Evolutionary conservation across 805 yeast species (phyloP).

Genomic region (Wickerhamiella kazuoi): DNA sequence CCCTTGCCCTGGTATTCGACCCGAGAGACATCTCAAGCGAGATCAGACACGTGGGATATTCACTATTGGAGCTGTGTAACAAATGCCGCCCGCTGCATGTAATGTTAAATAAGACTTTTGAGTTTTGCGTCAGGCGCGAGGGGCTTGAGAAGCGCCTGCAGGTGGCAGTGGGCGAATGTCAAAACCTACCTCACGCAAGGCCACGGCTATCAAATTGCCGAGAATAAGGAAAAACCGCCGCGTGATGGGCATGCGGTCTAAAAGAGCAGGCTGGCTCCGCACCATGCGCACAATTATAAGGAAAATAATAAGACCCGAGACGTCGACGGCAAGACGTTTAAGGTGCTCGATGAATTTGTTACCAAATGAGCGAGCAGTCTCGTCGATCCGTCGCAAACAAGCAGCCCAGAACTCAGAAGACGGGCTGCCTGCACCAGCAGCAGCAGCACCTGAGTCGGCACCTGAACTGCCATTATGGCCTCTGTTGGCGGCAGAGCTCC

Average conservation of each 20-base stretch:
- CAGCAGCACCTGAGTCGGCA: background rate
- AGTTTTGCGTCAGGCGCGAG: no score
- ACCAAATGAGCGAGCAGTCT: background rate
- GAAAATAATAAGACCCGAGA: slow-evolving; percentile 6
- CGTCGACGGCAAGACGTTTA: slow-evolving; percentile 9
- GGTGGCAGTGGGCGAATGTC: slow-evolving; percentile 6
- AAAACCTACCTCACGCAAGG: slow-evolving; percentile 13
- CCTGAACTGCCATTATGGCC: background rate
- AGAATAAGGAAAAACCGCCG: slow-evolving; percentile 5
- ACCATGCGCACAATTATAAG: slow-evolving; percentile 9
- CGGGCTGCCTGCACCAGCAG: background rate
- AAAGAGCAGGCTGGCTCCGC: slow-evolving; percentile 7
- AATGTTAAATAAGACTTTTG: no score
- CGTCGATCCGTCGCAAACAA: background rate
- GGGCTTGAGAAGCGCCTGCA: no score
- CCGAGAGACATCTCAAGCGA: no score
- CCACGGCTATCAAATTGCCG: slow-evolving; percentile 11
- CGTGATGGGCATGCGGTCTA: slow-evolving; percentile 8
- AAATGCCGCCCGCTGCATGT: no score
- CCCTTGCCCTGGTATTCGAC: no score
- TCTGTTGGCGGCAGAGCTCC: no score
- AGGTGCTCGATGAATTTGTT: slow-evolving; percentile 1
- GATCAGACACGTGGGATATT: no score
- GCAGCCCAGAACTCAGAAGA: background rate
- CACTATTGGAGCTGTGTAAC: no score